Evolutionary conservation across 2,329 filamentous ascomycete species (phyloP), one percentile per base, ranked within the genome.

Genomic region (Penicillium decumbens): DNA sequence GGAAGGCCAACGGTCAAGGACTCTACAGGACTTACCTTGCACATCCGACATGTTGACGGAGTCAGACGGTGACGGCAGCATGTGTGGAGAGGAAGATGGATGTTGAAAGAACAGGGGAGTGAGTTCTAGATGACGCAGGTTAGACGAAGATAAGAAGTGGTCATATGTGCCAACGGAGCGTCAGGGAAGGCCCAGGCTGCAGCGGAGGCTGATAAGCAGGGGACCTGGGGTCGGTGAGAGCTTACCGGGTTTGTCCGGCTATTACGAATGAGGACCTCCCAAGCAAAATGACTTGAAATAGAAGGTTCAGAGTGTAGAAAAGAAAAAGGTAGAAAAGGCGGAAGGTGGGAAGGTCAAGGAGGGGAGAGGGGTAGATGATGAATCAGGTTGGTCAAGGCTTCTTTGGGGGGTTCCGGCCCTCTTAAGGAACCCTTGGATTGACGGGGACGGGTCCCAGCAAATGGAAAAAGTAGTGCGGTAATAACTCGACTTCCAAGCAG

Each of bases 341-440:
- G 43, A 50, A 30, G 44, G 46, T 44, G 47, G 18, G 9, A 35
- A 41, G 41, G 47, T 48, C 47, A 18, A 43, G 45, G 50, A 51
- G 54, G 55, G 58, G 50, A 54, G 59, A 61, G 59, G 59, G 59
- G 59, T 61, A 60, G 56, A 57, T 57, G 54, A 58, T 60, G 54
- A 60, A 57, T 61, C 54, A 53, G 56, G 47, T 45, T 47, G 50
- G 51, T 58, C 52, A 54, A 54, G 55, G 47, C 54, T 51, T 45
- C 47, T 41, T 35, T 40, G 32, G 29, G 20, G 43, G 15, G 15
- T 18, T 23, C 27, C 43, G 27, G 32, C 43, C 27, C 27, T 29
- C 28, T 39, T 33, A 41, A 18, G 45, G 4, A 23, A 52, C 43
- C 52, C 50, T 51, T 50, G 52, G 52, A 40, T 45, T 35, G 38